Conservation (phyloP, 495 filamentous ascomycete genomes). For the Thermothielavioides terrestris region DNA sequence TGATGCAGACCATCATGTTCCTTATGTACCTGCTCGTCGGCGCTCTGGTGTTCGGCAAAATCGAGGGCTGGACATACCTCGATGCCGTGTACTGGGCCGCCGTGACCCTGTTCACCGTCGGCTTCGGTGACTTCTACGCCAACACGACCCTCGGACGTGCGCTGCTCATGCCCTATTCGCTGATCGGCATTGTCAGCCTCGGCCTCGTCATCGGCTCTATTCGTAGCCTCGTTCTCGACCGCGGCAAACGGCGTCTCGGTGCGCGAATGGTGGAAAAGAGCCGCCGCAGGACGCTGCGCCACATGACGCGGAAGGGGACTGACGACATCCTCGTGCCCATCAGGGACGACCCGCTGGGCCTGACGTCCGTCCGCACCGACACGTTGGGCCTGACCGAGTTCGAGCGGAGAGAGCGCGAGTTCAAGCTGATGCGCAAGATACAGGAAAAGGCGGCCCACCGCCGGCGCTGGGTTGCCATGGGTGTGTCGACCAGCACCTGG, state of each 20-base stretch:
- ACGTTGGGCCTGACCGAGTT: slow-evolving; percentile 36
- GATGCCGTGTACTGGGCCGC: slow-evolving; percentile 80
- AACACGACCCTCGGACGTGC: slow-evolving; percentile 47
- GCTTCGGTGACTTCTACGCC: slow-evolving; percentile 63
- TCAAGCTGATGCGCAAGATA: slow-evolving; percentile 74
- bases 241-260: slow-evolving; percentile 60
- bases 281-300: slow-evolving; percentile 46
- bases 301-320: slow-evolving; percentile 40
- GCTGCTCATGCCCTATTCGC: slow-evolving; percentile 69
- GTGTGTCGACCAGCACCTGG: slow-evolving; percentile 54
- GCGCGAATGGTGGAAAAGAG: slow-evolving; percentile 65
- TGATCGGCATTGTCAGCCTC: slow-evolving; percentile 71
- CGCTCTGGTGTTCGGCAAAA: slow-evolving; percentile 56
- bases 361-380: not conserved
- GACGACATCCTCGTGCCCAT: slow-evolving; percentile 45
- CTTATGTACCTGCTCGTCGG: slow-evolving; percentile 67
- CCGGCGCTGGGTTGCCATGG: slow-evolving; percentile 60
- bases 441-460: slow-evolving; percentile 53
- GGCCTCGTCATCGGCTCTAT: slow-evolving; percentile 83
- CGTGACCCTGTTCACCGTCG: slow-evolving; percentile 77
- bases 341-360: slow-evolving; percentile 10
- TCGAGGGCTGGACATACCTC: slow-evolving; percentile 73
- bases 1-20: slow-evolving; percentile 80
- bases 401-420: slow-evolving; percentile 62
- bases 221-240: slow-evolving; percentile 67